Base-by-base conservation (phyloP, 2,329 filamentous ascomycete species). In the Biscogniauxia marginata region DNA sequence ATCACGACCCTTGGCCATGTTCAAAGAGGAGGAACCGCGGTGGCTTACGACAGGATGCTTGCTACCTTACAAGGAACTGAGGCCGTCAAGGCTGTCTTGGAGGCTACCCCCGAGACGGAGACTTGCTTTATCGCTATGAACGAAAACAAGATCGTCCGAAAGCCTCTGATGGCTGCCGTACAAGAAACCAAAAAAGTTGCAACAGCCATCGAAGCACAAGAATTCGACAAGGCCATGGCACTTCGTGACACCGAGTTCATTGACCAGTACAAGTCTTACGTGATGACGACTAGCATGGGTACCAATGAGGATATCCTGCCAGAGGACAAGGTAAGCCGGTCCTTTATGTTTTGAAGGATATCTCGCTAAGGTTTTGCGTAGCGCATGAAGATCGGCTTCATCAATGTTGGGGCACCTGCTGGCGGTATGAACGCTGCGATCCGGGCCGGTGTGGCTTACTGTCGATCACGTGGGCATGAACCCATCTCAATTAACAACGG, bases 361-460 rank as follows among this genome's bases (percentile, higher is more conserved):
- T 50, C 44, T 25, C 53, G 48, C 70, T 79, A 57, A 79, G 64
- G 30, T 6, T 43, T 39, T 39, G 7, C 21, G 16, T 61, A 93
- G 89, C 86, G 88, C 64, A 92, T 98, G 90, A 87, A 86, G 63
- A 90, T 99, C 67, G 95, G 91, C 49, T 96, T 99, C 69, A 91
- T 99, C 74, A 96, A 98, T 68, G 93, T 98, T 21, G 95, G 95
- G 67, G 95, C 95, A 11, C 95, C 95, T 7, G 95, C 95, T 24
- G 95, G 95, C 73, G 95, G 95, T 67, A 98, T 99, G 90, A 99
- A 99, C 75, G 93, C 93, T 23, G 95, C 95, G 45, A 95, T 96
- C 19, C 87, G 95, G 64, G 93, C 91, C 24, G 93, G 91, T 13
- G 93, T 97, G 18, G 91, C 92, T 25, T 97, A 97, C 79, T 98